Evolutionary conservation across 352 stramenopile genomes (phyloP), one percentile per base, ranked within the genome.

Genomic region (Phytophthora capsici): DNA sequence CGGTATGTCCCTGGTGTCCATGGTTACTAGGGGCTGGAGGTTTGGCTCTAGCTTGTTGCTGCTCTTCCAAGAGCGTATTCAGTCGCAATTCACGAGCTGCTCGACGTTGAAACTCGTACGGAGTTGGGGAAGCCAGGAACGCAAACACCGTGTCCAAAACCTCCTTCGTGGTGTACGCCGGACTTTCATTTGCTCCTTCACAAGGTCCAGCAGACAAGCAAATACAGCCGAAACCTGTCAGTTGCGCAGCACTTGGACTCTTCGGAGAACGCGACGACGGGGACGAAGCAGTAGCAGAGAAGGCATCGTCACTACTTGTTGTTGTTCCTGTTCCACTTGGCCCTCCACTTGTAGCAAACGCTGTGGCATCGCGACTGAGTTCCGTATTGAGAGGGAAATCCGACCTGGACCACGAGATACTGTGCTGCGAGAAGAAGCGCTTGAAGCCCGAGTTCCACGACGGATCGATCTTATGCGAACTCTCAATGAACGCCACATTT

Each of bases 401-500:
- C 0, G 87, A 84, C 17, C 80, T 66, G 17, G 92, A 86, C 85
- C 87, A 96, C 28, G 82, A 90, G 10, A 96, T 82, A 40, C 80
- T 88, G 57, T 94, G 81, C 64, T 92, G 78, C 14, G 77, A 90
- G 51, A 96, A 87, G 47, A 90, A 96, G 2, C 88, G 82, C 65
- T 89, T 85, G 44, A 96, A 92, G 12, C 78, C 76, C 1, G 75
- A 70, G 47, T 80, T 85, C 78, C 91, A 94, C 19, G 78, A 78
- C 25, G 75, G 71, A 38, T 93, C 87, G 22, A 91, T 70, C 46
- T 93, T 88, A 71, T 95, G 82, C 37, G 73, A 88, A n/a, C 86
- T 94, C 67, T 97, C 89, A 40, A 97, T 89, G 54, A 89, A 95
- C 3, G 87, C 88, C 10, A 97, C 87, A 54, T 89, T 95, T 1